A percentile compares a stretch with the other conserved stretches of the same genome.
These are phyloP conservation scores for Auxenochlorella pyrenoidosa DNA, from an alignment of 139 green algal genomes.

Conservation along the genomic window DNA sequence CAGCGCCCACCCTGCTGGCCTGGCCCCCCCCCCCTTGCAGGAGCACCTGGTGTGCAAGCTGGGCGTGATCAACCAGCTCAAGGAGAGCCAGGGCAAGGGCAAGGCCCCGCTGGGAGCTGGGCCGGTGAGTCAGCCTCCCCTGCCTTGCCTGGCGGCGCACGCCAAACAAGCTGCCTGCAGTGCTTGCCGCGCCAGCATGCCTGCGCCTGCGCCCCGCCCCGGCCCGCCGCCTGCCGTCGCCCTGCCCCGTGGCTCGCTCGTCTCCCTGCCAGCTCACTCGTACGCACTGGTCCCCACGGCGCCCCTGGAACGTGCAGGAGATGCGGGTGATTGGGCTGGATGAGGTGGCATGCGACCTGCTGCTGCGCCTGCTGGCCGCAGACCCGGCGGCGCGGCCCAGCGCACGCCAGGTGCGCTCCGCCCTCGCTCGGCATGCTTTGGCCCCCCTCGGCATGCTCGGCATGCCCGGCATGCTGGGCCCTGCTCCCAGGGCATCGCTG, in stretches of 20 bases:
- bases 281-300: no score
- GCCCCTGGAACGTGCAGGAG: conserved; percentile 10
- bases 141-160: background rate
- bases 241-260: no score
- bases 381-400: conserved; percentile 45
- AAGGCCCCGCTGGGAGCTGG: background rate
- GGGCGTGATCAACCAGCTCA: conserved; percentile 31
- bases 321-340: conserved; percentile 43
- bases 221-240: no score
- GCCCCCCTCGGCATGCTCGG: background rate
- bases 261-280: no score
- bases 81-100: background rate
- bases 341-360: conserved; percentile 2
- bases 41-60: conserved; percentile 41
- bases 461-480: background rate
- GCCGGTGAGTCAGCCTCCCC: background rate
- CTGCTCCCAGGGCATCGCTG: no score
- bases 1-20: no score
- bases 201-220: no score
- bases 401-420: conserved; percentile 19
- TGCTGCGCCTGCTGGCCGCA: conserved; percentile 41
- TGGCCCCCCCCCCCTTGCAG: background rate
- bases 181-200: no score
- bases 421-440: background rate
- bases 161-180: no score